Percentiles rank a stretch among this genome's conserved stretches.
Conservation (phyloP, 495 filamentous ascomycete species). For the Cudoniella acicularis region DNA sequence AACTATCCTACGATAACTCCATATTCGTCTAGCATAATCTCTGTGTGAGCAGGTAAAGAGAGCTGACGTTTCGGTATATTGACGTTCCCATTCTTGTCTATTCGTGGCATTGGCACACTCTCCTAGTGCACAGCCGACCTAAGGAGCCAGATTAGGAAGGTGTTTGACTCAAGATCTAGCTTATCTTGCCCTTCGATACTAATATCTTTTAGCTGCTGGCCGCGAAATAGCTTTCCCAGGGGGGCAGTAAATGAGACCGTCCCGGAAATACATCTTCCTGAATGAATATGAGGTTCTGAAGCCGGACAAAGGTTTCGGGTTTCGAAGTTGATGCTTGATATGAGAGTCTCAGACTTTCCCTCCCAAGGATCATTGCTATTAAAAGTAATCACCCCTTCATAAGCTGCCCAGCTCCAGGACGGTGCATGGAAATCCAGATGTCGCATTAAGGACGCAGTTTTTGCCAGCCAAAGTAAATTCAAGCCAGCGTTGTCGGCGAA, state of each 20-base stretch:
- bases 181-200: background rate
- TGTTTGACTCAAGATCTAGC: background rate
- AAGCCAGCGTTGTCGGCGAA: background rate
- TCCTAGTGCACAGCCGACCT: background rate
- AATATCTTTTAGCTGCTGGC: constrained; percentile 1
- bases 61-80: background rate
- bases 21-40: background rate
- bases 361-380: background rate
- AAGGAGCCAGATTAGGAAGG: constrained; percentile 1
- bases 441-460: background rate
- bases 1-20: background rate
- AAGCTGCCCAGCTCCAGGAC: background rate
- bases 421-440: constrained; percentile 2
- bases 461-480: background rate
- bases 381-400: background rate
- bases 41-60: background rate
- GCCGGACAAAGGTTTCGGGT: background rate
- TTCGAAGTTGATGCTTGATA: background rate
- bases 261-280: background rate
- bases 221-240: background rate
- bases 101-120: background rate
- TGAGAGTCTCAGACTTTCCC: background rate
- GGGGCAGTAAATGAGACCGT: background rate
- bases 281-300: background rate
- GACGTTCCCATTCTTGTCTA: background rate